These are phyloP conservation scores for Chloranthus sessilifolius DNA, from an alignment of 164 flowering plant species.

Conservation along the genomic window DNA sequence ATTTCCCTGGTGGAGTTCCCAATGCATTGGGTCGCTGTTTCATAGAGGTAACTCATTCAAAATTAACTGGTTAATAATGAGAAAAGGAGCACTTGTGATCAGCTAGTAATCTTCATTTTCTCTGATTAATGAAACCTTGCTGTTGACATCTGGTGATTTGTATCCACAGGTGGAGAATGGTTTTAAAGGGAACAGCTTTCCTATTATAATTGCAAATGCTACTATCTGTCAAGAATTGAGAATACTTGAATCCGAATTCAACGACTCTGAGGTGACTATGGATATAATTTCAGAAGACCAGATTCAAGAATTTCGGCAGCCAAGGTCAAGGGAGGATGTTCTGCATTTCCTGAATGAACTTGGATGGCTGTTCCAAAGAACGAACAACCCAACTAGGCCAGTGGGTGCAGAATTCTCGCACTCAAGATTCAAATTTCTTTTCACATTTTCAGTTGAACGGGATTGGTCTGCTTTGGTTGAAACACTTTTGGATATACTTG, in stretches of 20 bases:
- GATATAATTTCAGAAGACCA: slow-evolving; percentile 32
- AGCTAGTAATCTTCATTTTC: no score
- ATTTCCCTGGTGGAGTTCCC: slow-evolving; percentile 36
- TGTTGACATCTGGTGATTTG: no score
- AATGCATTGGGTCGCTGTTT: slow-evolving; percentile 64
- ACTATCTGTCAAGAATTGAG: slow-evolving; percentile 66
- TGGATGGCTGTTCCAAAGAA: slow-evolving; percentile 88
- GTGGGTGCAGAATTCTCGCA: slow-evolving; percentile 33
- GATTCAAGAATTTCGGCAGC: slow-evolving; percentile 25
- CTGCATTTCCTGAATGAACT: slow-evolving; percentile 83
- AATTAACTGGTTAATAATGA: background rate
- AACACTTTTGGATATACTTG: slow-evolving; percentile 55
- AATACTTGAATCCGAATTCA: slow-evolving; percentile 60
- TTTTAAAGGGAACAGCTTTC: slow-evolving; percentile 74
- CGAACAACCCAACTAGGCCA: slow-evolving; percentile 16
- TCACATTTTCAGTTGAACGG: slow-evolving; percentile 67
- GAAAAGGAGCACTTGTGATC: no score
- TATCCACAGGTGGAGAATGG: slow-evolving; percentile 77
- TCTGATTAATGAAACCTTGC: no score
- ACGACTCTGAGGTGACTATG: slow-evolving; percentile 24
- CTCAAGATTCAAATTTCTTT: slow-evolving; percentile 57
- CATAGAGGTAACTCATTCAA: slow-evolving; percentile 56
- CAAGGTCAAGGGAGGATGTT: slow-evolving; percentile 56
- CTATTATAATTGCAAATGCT: slow-evolving; percentile 76
- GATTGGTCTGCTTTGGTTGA: slow-evolving; percentile 63